Evolutionary conservation across 352 stramenopile genomes (phyloP).

Genomic region (Pythium scleroteichum): DNA sequence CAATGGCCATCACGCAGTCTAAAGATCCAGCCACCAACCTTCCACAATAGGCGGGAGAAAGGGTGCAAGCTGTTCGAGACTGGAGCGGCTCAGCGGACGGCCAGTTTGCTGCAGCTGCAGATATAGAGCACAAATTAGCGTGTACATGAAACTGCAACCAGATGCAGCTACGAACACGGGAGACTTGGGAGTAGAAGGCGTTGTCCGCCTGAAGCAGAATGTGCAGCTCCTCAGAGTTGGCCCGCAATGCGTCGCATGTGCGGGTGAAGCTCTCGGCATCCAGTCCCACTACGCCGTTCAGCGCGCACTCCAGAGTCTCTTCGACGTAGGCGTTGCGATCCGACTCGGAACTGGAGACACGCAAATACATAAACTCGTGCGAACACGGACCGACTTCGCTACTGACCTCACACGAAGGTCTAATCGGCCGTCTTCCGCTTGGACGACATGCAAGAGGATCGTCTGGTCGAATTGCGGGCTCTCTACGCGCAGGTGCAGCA

Average conservation of each 20-base stretch:
- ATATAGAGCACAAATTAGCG: background rate
- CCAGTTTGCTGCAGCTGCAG: constrained; percentile 66
- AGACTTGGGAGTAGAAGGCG: constrained; percentile 96
- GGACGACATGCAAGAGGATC: constrained; percentile 40
- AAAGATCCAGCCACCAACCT: constrained; percentile 36
- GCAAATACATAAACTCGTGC: background rate
- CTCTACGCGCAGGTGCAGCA: constrained; percentile 61
- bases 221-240: constrained; percentile 35
- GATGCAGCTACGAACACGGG: constrained; percentile 33
- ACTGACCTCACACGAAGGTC: constrained; percentile 6
- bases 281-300: constrained; percentile 64
- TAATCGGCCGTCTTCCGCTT: background rate
- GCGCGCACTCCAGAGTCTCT: constrained; percentile 78
- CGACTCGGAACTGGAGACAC: constrained; percentile 26
- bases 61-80: constrained; percentile 69
- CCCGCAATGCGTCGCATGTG: constrained; percentile 31
- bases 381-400: background rate
- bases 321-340: constrained; percentile 91
- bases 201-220: constrained; percentile 94
- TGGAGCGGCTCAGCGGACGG: constrained; percentile 54
- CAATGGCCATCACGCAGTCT: too few relatives aligned
- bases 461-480: constrained; percentile 91
- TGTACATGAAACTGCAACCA: background rate
- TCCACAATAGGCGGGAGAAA: constrained; percentile 84
- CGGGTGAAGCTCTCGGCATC: constrained; percentile 21